Percentiles rank a stretch among this genome's conserved stretches.
Conservation (phyloP, 179 eudicot genomes). For the Spinacia oleracea region DNA sequence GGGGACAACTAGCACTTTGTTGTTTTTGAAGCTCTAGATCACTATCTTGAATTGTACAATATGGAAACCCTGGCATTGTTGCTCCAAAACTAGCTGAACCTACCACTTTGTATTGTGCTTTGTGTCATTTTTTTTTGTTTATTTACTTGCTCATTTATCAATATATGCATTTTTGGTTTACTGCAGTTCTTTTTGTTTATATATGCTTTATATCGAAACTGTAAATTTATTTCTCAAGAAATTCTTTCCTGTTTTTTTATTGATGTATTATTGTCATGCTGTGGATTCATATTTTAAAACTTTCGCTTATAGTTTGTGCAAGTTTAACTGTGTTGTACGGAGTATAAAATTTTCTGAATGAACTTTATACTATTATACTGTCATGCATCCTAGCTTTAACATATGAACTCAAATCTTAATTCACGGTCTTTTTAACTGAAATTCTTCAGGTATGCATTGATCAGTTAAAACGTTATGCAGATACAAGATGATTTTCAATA, state of each 20-base stretch:
- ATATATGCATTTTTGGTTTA: background rate
- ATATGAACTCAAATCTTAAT: background rate
- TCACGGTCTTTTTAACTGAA: background rate
- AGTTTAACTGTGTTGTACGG: background rate
- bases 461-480: background rate
- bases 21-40: conserved; percentile 33
- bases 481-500: background rate
- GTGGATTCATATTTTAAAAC: conserved; percentile 1
- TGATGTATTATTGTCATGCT: background rate
- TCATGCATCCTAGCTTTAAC: background rate
- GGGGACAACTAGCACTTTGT: conserved; percentile 32
- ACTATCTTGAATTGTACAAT: conserved; percentile 32
- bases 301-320: background rate
- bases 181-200: background rate
- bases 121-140: conserved; percentile 20
- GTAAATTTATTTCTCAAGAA: background rate
- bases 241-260: conserved; percentile 11
- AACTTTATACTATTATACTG: no score
- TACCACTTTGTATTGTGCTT: conserved; percentile 31
- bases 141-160: conserved; percentile 6
- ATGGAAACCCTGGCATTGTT: conserved; percentile 35
- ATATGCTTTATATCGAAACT: background rate
- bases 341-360: no score
- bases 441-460: background rate
- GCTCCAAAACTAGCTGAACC: conserved; percentile 25